These are phyloP conservation scores for Boletellus deceptivus DNA, from an alignment of 1,284 basidiomycete species.

Conservation along the genomic window DNA sequence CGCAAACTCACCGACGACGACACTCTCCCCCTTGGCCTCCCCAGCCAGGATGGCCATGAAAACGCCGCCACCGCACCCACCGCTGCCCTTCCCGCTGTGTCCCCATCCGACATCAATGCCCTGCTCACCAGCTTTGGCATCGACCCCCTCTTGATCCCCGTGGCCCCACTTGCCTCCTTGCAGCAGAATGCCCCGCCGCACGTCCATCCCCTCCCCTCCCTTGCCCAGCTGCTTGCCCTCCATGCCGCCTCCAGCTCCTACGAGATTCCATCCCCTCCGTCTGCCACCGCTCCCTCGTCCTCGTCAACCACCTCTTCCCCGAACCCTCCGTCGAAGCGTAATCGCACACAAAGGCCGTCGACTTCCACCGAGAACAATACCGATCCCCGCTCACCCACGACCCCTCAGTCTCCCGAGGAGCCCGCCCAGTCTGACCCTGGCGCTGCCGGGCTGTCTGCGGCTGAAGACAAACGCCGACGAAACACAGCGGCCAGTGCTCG, in stretches of 20 bases:
- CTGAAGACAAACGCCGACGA: constrained; percentile 90
- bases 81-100: constrained; percentile 22
- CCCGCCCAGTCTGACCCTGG: constrained; percentile 30
- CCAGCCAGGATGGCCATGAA: constrained; percentile 53
- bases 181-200: constrained; percentile 12
- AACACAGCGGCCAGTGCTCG: constrained; percentile 98
- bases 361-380: constrained; percentile 36
- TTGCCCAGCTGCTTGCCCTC: constrained; percentile 64
- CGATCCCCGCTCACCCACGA: constrained; percentile 36
- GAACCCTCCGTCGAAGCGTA: constrained; percentile 22
- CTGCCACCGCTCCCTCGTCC: constrained; percentile 16
- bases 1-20: constrained; percentile 44
- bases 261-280: constrained; percentile 22
- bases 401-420: constrained; percentile 29
- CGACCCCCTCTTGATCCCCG: constrained; percentile 48
- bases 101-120: constrained; percentile 51
- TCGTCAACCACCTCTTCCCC: constrained; percentile 6
- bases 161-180: constrained; percentile 11
- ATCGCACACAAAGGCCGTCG: constrained; percentile 21
- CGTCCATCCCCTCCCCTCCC: constrained; percentile 42
- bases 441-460: constrained; percentile 39
- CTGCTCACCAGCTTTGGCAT: constrained; percentile 63
- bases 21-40: constrained; percentile 39
- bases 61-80: constrained; percentile 50
- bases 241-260: constrained; percentile 39